Conservation (phyloP, 2,329 filamentous ascomycete species). For the Gaeumannomyces tritici region DNA sequence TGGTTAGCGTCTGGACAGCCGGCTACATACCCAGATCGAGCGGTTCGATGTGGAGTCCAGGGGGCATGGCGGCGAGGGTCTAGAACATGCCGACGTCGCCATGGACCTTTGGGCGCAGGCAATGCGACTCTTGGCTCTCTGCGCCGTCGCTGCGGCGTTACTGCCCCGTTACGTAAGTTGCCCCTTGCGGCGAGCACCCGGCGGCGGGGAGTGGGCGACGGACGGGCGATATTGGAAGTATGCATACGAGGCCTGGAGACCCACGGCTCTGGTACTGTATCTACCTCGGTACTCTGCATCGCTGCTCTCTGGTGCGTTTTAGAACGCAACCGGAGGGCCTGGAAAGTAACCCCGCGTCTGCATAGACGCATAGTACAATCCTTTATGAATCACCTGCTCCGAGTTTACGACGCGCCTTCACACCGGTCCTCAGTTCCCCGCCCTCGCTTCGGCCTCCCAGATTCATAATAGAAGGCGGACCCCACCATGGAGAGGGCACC, state of each 20-base stretch:
- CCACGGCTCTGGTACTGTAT: background rate
- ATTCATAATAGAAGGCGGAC: background rate
- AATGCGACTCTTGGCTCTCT: background rate
- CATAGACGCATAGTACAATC: too few relatives aligned
- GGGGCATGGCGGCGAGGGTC: background rate
- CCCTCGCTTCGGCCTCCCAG: background rate
- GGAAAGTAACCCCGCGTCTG: too few relatives aligned
- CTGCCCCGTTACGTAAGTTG: background rate
- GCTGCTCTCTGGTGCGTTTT: too few relatives aligned
- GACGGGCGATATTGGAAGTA: background rate
- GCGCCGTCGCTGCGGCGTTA: too few relatives aligned
- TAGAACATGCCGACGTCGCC: background rate
- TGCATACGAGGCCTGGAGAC: background rate
- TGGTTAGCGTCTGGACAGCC: background rate
- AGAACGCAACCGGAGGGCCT: too few relatives aligned
- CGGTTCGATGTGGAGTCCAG: background rate
- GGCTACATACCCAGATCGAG: background rate
- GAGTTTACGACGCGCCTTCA: too few relatives aligned
- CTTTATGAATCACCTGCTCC: too few relatives aligned
- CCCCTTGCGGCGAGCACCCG: too few relatives aligned
- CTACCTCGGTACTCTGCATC: too few relatives aligned
- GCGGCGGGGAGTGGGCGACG: too few relatives aligned
- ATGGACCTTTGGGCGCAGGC: background rate
- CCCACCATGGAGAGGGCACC: background rate
- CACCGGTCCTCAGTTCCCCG: too few relatives aligned